phyloP scores from a whole-genome alignment of 2,329 filamentous ascomycete species.

The Pyrenophora teres region DNA sequence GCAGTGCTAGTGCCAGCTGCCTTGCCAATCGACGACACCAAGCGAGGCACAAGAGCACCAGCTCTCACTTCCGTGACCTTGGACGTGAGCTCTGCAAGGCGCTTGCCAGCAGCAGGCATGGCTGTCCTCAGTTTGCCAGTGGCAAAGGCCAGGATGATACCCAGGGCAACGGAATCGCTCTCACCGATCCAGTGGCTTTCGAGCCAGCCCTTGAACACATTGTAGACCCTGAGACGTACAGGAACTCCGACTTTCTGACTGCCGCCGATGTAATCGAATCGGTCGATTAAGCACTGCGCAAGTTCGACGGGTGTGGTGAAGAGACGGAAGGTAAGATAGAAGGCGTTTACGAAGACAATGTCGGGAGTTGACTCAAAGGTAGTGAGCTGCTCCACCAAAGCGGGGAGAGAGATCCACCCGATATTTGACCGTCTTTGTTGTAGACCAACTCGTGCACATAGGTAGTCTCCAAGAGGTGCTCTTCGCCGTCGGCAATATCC shows the following conservation, averaged over 20 bases:
- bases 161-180: conserved; percentile 75
- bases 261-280: conserved; percentile 89
- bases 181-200: conserved; percentile 93
- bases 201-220: conserved; percentile 95
- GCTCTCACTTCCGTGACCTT: conserved; percentile 75
- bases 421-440: conserved; percentile 94
- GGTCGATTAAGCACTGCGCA: conserved; percentile 80
- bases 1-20: conserved; percentile 75
- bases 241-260: conserved; percentile 75
- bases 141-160: conserved; percentile 79
- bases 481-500: conserved; percentile 78
- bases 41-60: conserved; percentile 75
- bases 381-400: conserved; percentile 91
- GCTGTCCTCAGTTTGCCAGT: conserved; percentile 69
- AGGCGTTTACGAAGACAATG: conserved; percentile 87
- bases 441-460: conserved; percentile 89
- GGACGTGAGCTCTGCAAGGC: conserved; percentile 77
- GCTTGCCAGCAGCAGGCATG: conserved; percentile 76
- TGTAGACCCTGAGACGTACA: conserved; percentile 89
- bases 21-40: conserved; percentile 87
- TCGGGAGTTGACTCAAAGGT: conserved; percentile 92
- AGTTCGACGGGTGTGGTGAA: conserved; percentile 84
- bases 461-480: conserved; percentile 85
- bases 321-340: conserved; percentile 93
- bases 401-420: conserved; percentile 86